Evolutionary conservation across 2,329 filamentous ascomycete species (phyloP).

Genomic region (Gaeumannomyces sp.): DNA sequence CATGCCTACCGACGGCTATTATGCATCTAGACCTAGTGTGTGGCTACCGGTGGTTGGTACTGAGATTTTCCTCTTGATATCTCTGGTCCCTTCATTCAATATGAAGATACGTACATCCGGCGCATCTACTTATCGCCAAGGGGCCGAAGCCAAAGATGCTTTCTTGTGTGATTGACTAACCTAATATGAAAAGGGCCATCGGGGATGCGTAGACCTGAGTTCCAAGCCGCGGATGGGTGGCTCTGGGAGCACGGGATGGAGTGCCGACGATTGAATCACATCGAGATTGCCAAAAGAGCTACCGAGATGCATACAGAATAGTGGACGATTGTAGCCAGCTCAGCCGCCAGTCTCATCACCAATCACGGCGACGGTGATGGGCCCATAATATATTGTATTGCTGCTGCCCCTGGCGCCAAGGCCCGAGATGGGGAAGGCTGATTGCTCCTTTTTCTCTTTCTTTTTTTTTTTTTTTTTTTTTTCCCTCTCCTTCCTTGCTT

Average conservation of each 20-base stretch:
- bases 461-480: no score
- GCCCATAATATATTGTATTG: background rate
- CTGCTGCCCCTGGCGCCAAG: background rate
- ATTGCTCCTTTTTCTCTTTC: background rate
- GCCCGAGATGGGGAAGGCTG: background rate
- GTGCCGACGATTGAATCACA: background rate
- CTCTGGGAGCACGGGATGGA: background rate
- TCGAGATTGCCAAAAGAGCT: background rate
- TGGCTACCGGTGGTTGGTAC: no score
- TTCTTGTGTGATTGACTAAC: background rate
- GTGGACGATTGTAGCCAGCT: no score
- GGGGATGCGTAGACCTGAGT: background rate
- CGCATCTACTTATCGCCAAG: background rate
- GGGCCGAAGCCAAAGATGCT: background rate
- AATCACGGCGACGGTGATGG: background rate
- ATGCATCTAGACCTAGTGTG: no score
- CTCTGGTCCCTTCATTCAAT: background rate
- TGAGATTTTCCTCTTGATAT: no score
- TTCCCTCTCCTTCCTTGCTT: background rate
- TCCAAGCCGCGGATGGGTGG: no score
- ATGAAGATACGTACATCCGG: background rate
- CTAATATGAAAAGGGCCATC: background rate
- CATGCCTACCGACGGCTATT: no score
- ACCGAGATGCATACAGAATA: no score
- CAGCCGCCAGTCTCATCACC: no score